A percentile compares a stretch with the other conserved stretches of the same genome.
These are phyloP conservation scores for Waltergamsia citrina DNA, from an alignment of 2,329 filamentous ascomycete genomes.

Conservation along the genomic window DNA sequence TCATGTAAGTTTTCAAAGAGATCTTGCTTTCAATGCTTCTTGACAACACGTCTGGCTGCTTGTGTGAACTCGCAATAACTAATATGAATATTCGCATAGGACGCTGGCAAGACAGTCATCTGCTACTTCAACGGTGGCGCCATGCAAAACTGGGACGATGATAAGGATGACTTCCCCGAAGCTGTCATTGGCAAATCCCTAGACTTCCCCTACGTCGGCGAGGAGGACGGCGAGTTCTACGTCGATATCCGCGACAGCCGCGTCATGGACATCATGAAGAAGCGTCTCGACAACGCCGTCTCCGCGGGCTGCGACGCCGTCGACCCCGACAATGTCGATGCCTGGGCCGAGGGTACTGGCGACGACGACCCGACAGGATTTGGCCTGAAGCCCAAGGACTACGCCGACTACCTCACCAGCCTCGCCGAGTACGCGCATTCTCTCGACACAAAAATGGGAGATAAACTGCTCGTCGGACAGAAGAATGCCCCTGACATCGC, in stretches of 20 bases:
- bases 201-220: constrained; percentile 9
- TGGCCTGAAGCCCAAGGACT: constrained; percentile 16
- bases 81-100: constrained; percentile 5
- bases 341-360: constrained; percentile 16
- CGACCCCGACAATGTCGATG: constrained; percentile 24
- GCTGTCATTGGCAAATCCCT: constrained; percentile 13
- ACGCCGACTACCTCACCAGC: constrained; percentile 16
- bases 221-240: constrained; percentile 17
- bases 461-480: constrained; percentile 19
- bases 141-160: constrained; percentile 16
- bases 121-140: constrained; percentile 24
- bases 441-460: constrained; percentile 12
- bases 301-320: constrained; percentile 19
- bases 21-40: neutral
- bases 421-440: constrained; percentile 18
- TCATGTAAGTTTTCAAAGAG: constrained; percentile 10
- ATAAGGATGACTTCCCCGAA: constrained; percentile 14
- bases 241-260: constrained; percentile 14
- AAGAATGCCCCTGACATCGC: constrained; percentile 21
- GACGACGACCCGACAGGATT: constrained; percentile 17
- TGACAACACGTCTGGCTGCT: no score
- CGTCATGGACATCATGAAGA: constrained; percentile 19
- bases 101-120: constrained; percentile 18
- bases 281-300: constrained; percentile 16
- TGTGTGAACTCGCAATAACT: no score